phyloP scores from a whole-genome alignment of 495 filamentous ascomycete genomes.

The Penicillium simplicissimum region DNA sequence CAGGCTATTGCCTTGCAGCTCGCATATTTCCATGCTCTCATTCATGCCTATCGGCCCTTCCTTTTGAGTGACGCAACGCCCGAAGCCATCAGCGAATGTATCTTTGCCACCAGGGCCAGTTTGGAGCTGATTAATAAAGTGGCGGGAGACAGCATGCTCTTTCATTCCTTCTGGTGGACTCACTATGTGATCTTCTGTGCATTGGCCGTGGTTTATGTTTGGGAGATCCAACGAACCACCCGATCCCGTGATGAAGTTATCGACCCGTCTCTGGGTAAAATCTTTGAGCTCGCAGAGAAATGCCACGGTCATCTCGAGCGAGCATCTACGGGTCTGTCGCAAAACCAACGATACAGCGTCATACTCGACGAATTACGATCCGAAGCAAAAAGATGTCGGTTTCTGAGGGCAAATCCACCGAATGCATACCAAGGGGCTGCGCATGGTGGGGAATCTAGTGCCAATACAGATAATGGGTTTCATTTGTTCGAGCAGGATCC shows the following conservation, averaged over 20 bases:
- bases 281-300: neutral
- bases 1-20: constrained; percentile 25
- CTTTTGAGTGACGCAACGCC: constrained; percentile 12
- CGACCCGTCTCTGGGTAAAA: neutral
- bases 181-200: constrained; percentile 42
- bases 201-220: constrained; percentile 37
- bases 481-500: neutral
- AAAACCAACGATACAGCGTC: neutral
- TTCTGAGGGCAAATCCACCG: neutral
- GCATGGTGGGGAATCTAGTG: neutral
- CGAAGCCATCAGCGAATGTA: neutral
- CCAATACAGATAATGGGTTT: neutral
- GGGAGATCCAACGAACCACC: constrained; percentile 30
- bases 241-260: neutral
- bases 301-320: neutral
- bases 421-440: neutral
- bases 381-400: neutral
- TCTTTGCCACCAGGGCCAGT: neutral
- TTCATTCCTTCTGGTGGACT: constrained; percentile 41
- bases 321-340: neutral
- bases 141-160: constrained; percentile 20
- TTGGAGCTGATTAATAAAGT: constrained; percentile 21
- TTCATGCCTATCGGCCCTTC: constrained; percentile 30
- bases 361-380: neutral
- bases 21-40: constrained; percentile 29